Conservation (phyloP, 306 rosid species). For the barrel medic (Medicago truncatula) region DNA sequence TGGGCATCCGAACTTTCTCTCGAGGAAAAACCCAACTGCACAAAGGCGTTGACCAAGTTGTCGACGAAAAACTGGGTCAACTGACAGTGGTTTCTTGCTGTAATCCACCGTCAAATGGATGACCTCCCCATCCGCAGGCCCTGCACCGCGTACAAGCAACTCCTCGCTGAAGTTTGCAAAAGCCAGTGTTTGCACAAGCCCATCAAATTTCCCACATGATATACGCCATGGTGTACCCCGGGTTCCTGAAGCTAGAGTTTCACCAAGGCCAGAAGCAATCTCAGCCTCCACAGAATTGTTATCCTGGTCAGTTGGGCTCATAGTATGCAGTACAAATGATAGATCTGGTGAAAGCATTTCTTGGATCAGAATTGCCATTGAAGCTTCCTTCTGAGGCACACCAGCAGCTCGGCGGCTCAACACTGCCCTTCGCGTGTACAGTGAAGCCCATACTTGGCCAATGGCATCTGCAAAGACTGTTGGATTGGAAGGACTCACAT, state of each 20-base stretch:
- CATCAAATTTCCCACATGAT: constrained; percentile 82
- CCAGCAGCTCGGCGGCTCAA: constrained; percentile 85
- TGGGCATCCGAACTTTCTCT: constrained; percentile 82
- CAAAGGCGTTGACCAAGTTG: constrained; percentile 92
- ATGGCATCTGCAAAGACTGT: constrained; percentile 68
- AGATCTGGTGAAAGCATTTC: constrained; percentile 96
- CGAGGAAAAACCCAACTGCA: constrained; percentile 86
- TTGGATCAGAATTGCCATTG: constrained; percentile 92
- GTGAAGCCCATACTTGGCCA: constrained; percentile 88
- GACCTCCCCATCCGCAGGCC: constrained; percentile 91
- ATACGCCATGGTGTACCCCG: constrained; percentile 96
- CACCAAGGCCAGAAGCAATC: constrained; percentile 95
- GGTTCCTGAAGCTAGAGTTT: constrained; percentile 96
- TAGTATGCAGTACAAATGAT: constrained; percentile 88
- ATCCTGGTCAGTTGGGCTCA: constrained; percentile 76
- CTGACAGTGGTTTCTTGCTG: constrained; percentile 80
- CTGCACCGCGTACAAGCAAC: constrained; percentile 71
- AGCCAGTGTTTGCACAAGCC: constrained; percentile 71
- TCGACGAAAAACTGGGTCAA: constrained; percentile 72
- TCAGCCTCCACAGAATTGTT: constrained; percentile 83
- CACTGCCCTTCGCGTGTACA: constrained; percentile 89
- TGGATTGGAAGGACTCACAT: constrained; percentile 83
- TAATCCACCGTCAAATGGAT: constrained; percentile 83
- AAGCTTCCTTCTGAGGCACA: constrained; percentile 82
- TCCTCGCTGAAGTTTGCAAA: constrained; percentile 97